A percentile compares a stretch with the other conserved stretches of the same genome.
Evolutionary conservation across 306 rosid species (phyloP).

Genomic region (Cyamopsis tetragonoloba): DNA sequence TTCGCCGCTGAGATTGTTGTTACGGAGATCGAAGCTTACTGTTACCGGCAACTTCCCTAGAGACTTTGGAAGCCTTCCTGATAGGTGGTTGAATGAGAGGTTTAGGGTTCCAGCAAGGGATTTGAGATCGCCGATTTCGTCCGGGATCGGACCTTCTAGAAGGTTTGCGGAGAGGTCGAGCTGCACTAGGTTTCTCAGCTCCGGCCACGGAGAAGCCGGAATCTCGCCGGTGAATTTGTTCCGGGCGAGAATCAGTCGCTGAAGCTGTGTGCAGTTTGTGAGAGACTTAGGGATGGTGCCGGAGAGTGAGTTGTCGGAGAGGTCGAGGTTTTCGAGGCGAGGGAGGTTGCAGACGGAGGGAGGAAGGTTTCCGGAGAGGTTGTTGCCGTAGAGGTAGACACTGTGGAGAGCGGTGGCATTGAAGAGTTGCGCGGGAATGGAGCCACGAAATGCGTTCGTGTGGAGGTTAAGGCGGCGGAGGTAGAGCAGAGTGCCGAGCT

Average conservation of each 20-base stretch:
- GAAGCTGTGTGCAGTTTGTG: constrained; percentile 58
- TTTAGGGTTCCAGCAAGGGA: constrained; percentile 83
- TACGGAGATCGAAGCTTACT: constrained; percentile 74
- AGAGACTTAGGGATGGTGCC: constrained; percentile 48
- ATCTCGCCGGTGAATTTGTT: constrained; percentile 61
- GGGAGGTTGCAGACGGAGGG: constrained; percentile 68
- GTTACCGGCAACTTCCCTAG: constrained; percentile 72
- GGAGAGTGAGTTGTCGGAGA: constrained; percentile 73
- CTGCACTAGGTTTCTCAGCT: constrained; percentile 44
- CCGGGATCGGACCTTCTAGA: constrained; percentile 64
- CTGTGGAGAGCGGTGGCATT: constrained; percentile 86
- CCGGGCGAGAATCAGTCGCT: constrained; percentile 62
- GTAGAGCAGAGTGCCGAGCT: constrained; percentile 64
- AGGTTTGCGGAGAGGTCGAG: constrained; percentile 74
- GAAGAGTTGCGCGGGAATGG: constrained; percentile 76
- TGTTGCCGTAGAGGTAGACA: constrained; percentile 76
- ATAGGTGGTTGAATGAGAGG: constrained; percentile 75
- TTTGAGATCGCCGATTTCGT: constrained; percentile 49
- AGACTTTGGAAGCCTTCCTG: constrained; percentile 64
- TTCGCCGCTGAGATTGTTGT: constrained; percentile 77
- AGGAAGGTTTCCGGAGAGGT: constrained; percentile 74
- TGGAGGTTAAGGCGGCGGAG: constrained; percentile 93
- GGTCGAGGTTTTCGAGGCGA: constrained; percentile 78
- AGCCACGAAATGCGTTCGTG: constrained; percentile 62
- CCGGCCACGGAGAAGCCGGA: constrained; percentile 60